Evolutionary conservation across 2,329 filamentous ascomycete species (phyloP).

Genomic region (Colletotrichum noveboracense): DNA sequence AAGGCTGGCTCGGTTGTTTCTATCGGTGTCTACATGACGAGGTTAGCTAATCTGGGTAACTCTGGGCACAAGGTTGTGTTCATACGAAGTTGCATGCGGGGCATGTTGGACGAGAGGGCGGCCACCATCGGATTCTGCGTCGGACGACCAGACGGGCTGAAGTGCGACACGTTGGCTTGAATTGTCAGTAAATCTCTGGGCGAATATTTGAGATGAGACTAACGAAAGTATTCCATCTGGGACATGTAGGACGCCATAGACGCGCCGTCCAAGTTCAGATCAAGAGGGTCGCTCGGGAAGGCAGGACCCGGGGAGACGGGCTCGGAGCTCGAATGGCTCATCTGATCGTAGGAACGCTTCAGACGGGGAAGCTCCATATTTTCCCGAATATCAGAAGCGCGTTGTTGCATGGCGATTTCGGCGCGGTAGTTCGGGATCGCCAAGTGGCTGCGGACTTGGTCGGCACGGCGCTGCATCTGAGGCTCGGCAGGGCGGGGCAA

Average conservation of each 20-base stretch:
- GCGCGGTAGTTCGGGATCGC: background rate
- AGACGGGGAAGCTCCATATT: background rate
- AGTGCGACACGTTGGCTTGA: background rate
- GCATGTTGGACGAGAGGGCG: background rate
- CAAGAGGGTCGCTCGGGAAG: background rate
- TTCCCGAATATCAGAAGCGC: background rate
- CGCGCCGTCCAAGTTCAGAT: background rate
- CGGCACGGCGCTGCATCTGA: background rate
- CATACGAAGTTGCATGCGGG: background rate
- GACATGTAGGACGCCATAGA: background rate
- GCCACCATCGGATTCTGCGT: slow-evolving; percentile 1
- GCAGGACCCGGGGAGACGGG: background rate
- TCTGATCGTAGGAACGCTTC: background rate
- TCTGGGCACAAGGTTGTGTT: background rate
- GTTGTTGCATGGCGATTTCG: background rate
- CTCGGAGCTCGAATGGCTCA: background rate
- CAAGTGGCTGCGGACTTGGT: background rate
- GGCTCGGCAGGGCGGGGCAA: background rate
- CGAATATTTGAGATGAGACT: background rate
- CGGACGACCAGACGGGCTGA: background rate
- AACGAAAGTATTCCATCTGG: background rate
- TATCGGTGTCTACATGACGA: background rate
- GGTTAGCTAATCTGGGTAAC: background rate
- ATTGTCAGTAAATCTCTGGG: background rate
- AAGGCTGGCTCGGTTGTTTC: slow-evolving; percentile 4